phyloP scores from a whole-genome alignment of 1,284 basidiomycete species.

The Apiotrichum siamense region DNA sequence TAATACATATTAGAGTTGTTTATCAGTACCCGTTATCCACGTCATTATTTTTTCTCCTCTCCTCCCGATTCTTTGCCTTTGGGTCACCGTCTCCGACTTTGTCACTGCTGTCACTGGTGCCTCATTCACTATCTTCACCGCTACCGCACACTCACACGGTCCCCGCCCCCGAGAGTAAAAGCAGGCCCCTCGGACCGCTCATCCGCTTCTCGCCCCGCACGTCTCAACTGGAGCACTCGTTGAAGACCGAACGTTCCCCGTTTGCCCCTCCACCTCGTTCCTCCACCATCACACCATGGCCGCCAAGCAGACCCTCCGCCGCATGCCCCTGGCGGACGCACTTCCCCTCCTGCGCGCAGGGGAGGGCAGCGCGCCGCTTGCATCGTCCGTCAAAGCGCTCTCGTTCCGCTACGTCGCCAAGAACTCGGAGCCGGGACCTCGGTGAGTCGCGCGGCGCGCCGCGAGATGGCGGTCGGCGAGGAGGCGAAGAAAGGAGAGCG shows the following conservation, averaged over 20 bases:
- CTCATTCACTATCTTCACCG: too few species aligned
- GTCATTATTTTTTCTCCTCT: neutral
- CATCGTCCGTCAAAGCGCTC: constrained; percentile 21
- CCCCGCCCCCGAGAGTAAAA: too few species aligned
- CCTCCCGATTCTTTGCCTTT: neutral
- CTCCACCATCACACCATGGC: neutral
- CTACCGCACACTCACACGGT: too few species aligned
- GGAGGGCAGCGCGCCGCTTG: constrained; percentile 19
- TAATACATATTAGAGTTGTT: neutral
- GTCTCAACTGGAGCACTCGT: too few species aligned
- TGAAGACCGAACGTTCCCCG: neutral
- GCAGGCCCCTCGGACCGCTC: too few species aligned
- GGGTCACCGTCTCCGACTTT: neutral
- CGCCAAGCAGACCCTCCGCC: constrained; percentile 13
- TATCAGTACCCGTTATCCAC: neutral
- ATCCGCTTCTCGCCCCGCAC: too few species aligned
- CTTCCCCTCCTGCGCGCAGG: constrained; percentile 21
- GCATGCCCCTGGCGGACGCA: constrained; percentile 26
- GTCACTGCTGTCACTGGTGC: too few species aligned
- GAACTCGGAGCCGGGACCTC: constrained; percentile 29
- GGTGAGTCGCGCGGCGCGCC: constrained; percentile 19
- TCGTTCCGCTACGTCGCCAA: constrained; percentile 27
- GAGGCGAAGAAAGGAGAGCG: neutral
- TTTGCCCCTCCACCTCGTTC: neutral
- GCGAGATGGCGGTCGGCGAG: neutral